Base-by-base conservation (phyloP, 2,329 filamentous ascomycete genomes). In the Paramyrothecium roridum region DNA sequence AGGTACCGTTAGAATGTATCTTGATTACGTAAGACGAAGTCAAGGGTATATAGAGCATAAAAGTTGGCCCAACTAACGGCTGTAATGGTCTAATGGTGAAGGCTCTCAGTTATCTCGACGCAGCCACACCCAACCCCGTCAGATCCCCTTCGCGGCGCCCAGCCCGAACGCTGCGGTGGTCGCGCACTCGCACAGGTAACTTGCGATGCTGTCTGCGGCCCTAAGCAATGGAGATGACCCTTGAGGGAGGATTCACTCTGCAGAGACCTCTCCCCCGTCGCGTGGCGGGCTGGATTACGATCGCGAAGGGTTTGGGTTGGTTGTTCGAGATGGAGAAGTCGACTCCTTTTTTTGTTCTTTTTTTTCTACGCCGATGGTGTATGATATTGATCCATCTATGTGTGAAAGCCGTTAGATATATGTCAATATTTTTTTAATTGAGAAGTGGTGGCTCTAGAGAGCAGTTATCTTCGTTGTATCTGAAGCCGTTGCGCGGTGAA, bases 191-290 rank as follows among this genome's bases (percentile, higher is more conserved):
- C 78, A 79, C 67, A 80, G 85, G 85, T 72, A 88, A 80, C 85
- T 80, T 77, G 79, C 82, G 85, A 87, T 80, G 73, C 79, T 84
- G 79, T 72, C 73, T 68, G 76, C 71, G 74, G 74, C 78, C 83
- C 73, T 87, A 82, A 86, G 85, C 81, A 84, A 82, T 86, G 85
- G 81, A 83, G 82, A 83, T 76, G 67, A 88, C 70, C 66, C 84
- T 87, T 84, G 79, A 88, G 85, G 80, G 84, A 86, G 85, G 85
- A 56, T 74, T 87, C 82, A 88, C 85, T 86, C 83, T 85, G 84
- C 85, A 88, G 82, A 87, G 84, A 72, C 71, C 77, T 85, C 80
- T 84, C 82, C 84, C 83, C 84, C 85, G 82, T 86, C 80, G 80
- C 79, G 79, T 87, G 84, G 85, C 85, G 84, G 76, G 77, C 74